Evolutionary conservation across 2,329 filamentous ascomycete genomes (phyloP).

Genomic region (Westerdykella aurantiaca): DNA sequence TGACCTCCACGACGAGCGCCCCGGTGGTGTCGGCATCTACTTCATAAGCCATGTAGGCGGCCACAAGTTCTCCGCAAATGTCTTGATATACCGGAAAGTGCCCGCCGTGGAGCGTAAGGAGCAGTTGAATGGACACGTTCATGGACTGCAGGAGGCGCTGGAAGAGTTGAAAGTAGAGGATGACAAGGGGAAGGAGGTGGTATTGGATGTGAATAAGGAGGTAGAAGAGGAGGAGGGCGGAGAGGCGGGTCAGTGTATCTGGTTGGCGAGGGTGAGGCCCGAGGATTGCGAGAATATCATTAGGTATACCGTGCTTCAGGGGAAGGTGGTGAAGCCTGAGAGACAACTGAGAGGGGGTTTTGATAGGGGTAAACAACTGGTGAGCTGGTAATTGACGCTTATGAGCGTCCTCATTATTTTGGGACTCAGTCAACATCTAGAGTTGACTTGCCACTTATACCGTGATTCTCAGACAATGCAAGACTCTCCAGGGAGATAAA

Average conservation of each 20-base stretch:
- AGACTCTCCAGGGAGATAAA: too few species aligned
- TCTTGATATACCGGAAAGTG: constrained; percentile 75
- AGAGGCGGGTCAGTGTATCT: constrained; percentile 78
- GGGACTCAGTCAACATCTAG: too few species aligned
- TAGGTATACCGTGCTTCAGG: constrained; percentile 80
- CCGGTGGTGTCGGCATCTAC: constrained; percentile 89
- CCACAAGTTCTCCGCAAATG: constrained; percentile 92
- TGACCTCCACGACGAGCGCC: constrained; percentile 80
- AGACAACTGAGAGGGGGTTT: constrained; percentile 84
- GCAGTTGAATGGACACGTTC: constrained; percentile 14
- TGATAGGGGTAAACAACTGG: constrained; percentile 70
- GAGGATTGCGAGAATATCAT: constrained; percentile 93
- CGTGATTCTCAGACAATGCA: too few species aligned
- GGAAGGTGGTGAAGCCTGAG: constrained; percentile 88
- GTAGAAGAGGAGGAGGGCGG: constrained; percentile 34
- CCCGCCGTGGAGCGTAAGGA: constrained; percentile 17
- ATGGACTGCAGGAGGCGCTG: constrained; percentile 31
- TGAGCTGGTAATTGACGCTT: constrained; percentile 68
- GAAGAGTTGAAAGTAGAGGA: constrained; percentile 36
- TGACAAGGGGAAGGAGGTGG: constrained; percentile 33
- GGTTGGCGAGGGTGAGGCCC: constrained; percentile 77
- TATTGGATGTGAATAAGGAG: constrained; percentile 28
- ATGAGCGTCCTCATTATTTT: too few species aligned
- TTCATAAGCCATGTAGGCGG: constrained; percentile 96
- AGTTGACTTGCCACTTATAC: too few species aligned